Conservation (phyloP, 352 stramenopile genomes). For the Globisporangium echinulatum region DNA sequence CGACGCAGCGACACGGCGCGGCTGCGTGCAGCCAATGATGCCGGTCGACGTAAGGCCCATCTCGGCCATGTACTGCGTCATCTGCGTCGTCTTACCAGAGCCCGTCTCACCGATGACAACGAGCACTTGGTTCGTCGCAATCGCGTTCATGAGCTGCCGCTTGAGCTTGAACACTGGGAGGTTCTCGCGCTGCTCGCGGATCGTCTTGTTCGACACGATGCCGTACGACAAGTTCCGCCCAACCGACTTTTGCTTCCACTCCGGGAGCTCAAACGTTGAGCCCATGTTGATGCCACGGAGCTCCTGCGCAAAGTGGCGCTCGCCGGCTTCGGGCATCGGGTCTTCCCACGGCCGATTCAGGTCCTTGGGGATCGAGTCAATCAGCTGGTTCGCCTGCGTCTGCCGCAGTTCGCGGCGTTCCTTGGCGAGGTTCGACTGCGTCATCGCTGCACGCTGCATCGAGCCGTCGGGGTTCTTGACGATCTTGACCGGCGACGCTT, state of each 20-base stretch:
- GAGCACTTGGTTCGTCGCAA: conserved; percentile 94
- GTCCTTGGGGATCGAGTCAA: conserved; percentile 97
- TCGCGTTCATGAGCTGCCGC: conserved; percentile 91
- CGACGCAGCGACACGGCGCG: conserved; percentile 95
- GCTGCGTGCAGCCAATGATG: conserved; percentile 98
- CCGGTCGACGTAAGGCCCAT: conserved; percentile 94
- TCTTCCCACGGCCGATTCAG: conserved; percentile 98
- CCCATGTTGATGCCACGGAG: conserved; percentile 89
- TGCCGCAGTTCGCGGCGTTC: conserved; percentile 96
- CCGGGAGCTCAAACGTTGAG: conserved; percentile 87
- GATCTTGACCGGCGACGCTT: conserved; percentile 96
- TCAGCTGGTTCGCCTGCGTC: conserved; percentile 96
- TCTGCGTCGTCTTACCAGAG: conserved; percentile 98
- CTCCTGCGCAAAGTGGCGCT: conserved; percentile 97
- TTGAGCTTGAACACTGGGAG: conserved; percentile 98
- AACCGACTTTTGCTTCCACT: conserved; percentile 98
- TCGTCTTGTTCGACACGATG: conserved; percentile 92
- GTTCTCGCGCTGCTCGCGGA: conserved; percentile 95
- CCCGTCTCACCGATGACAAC: conserved; percentile 99
- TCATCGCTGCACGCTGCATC: conserved; percentile 96
- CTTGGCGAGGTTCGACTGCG: conserved; percentile 94
- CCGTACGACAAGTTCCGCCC: conserved; percentile 96
- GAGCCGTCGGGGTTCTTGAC: conserved; percentile 99
- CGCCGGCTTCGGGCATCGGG: conserved; percentile 95
- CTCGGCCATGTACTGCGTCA: conserved; percentile 99